A percentile compares a stretch with the other conserved stretches of the same genome.
phyloP scores from a whole-genome alignment of 129 eudicot genomes.

The Pseudognaphalium luteoalbum region DNA sequence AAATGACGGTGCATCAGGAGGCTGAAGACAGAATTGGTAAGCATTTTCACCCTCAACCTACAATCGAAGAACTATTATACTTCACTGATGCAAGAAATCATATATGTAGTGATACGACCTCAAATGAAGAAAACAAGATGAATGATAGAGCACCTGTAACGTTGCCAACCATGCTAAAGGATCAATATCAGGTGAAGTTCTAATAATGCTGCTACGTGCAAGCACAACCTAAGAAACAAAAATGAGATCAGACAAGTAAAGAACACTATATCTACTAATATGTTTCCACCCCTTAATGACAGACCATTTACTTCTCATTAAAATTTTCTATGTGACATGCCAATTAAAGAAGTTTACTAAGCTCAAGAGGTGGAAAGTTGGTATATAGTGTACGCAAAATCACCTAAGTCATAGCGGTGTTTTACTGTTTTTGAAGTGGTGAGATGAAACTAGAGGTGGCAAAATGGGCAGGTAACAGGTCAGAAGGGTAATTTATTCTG shows the following conservation, averaged over 20 bases:
- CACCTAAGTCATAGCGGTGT: not conserved
- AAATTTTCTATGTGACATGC: not conserved
- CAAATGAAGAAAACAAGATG: not conserved
- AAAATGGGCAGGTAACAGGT: not conserved
- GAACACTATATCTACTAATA: not conserved
- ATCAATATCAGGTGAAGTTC: conserved; percentile 73
- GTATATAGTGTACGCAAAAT: not conserved
- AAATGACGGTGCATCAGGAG: conserved; percentile 92
- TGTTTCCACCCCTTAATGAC: not conserved
- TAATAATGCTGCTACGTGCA: conserved; percentile 91
- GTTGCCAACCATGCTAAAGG: conserved; percentile 81
- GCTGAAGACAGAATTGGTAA: conserved; percentile 94
- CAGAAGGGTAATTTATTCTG: not conserved
- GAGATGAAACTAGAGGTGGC: not conserved
- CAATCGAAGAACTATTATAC: conserved; percentile 4
- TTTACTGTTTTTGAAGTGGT: not conserved
- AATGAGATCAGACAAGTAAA: not conserved
- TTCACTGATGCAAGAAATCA: conserved; percentile 7
- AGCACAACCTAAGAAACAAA: conserved; percentile 72
- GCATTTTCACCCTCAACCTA: conserved; percentile 89
- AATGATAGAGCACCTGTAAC: conserved; percentile 56
- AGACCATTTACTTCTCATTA: not conserved
- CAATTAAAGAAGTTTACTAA: not conserved
- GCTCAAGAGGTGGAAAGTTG: not conserved
- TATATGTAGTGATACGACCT: conserved; percentile 3